A percentile compares a stretch with the other conserved stretches of the same genome.
phyloP scores from a whole-genome alignment of 2,329 filamentous ascomycete species.

The Magnaporthiopsis poae region DNA sequence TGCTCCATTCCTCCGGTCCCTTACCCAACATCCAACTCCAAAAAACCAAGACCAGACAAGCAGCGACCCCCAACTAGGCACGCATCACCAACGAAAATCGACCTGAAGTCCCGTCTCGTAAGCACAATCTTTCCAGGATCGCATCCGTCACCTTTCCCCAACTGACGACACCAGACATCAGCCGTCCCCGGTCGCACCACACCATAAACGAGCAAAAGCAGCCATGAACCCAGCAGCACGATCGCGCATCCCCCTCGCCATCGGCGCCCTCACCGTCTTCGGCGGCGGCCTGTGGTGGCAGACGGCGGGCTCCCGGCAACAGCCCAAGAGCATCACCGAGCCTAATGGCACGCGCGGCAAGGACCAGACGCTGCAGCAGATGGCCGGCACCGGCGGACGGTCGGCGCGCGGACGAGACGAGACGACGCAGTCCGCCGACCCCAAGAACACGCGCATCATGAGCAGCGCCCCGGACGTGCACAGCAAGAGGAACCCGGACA shows the following conservation, averaged over 20 bases:
- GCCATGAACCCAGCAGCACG: conserved; percentile 20
- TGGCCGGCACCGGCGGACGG: conserved; percentile 13
- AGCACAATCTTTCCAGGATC: no score
- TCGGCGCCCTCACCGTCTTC: conserved; percentile 8
- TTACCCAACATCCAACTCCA: no score
- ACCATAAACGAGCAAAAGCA: conserved; percentile 26
- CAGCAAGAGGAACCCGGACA: conserved; percentile 3
- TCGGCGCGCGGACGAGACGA: conserved; percentile 16
- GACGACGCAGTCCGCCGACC: conserved; percentile 1
- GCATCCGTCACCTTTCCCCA: no score
- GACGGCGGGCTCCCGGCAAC: conserved; percentile 7
- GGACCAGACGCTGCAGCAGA: conserved; percentile 16
- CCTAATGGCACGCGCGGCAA: neutral
- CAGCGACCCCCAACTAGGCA: no score
- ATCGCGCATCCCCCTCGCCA: conserved; percentile 14
- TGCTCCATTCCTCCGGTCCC: no score
- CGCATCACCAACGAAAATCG: no score
- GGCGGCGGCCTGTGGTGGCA: conserved; percentile 6
- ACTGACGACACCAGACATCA: no score
- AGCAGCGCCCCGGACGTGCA: conserved; percentile 1
- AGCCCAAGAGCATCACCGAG: conserved; percentile 14
- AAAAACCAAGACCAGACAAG: no score
- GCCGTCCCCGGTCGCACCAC: no score
- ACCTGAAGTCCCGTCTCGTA: no score
- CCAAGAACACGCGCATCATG: conserved; percentile 6